Conservation (phyloP, 306 rosid genomes). For the Fragaria ananassa region DNA sequence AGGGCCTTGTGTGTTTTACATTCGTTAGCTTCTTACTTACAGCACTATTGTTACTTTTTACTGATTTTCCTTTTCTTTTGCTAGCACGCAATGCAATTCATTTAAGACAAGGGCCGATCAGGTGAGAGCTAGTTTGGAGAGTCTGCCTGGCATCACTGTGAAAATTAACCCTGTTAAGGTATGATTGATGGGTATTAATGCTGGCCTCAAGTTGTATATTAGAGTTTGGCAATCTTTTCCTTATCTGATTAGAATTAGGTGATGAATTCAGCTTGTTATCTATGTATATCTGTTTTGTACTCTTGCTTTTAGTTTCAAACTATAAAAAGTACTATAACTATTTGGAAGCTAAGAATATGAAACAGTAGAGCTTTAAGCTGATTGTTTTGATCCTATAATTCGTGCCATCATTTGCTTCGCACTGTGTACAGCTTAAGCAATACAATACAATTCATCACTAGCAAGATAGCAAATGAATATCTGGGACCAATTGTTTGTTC, state of each 20-base stretch:
- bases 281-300: neutral
- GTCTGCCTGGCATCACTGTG: conserved; percentile 46
- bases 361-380: neutral
- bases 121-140: conserved; percentile 66
- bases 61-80: conserved; percentile 18
- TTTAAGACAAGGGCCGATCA: conserved; percentile 57
- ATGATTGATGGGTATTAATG: conserved; percentile 15
- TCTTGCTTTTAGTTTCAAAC: neutral
- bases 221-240: neutral
- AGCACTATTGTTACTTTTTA: neutral
- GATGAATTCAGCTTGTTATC: neutral
- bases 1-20: neutral
- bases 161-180: conserved; percentile 75
- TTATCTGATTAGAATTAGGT: neutral
- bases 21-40: conserved; percentile 1
- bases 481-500: neutral
- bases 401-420: neutral
- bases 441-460: neutral
- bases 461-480: neutral
- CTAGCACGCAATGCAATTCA: conserved; percentile 65
- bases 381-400: neutral
- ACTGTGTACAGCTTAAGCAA: neutral
- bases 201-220: neutral
- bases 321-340: neutral
- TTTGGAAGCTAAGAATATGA: conserved; percentile 5